phyloP scores from a whole-genome alignment of 1,139 yeast species.

The Scheffersomyces cryptocercus region DNA sequence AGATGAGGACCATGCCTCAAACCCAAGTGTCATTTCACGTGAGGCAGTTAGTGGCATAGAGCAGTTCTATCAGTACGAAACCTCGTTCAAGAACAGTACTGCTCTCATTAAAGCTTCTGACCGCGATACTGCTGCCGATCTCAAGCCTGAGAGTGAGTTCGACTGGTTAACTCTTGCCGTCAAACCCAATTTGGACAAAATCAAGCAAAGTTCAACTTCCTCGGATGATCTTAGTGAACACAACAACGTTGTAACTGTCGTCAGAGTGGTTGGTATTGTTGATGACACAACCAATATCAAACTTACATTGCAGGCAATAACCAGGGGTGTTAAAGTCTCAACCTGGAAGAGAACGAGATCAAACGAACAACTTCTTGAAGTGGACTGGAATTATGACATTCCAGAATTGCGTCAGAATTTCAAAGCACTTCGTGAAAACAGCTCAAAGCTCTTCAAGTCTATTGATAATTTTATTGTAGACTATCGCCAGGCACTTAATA shows the following conservation, averaged over 20 bases:
- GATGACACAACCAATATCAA: slow-evolving; percentile 48
- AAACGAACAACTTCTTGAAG: slow-evolving; percentile 31
- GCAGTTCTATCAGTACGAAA: slow-evolving; percentile 25
- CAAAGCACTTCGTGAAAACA: slow-evolving; percentile 23
- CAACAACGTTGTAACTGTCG: slow-evolving; percentile 43
- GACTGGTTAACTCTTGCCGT: slow-evolving; percentile 45
- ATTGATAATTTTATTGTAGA: slow-evolving; percentile 46
- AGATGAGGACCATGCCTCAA: slow-evolving; percentile 15
- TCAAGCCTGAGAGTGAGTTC: slow-evolving; percentile 21
- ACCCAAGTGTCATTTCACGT: slow-evolving; percentile 29
- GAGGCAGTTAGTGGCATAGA: slow-evolving; percentile 40
- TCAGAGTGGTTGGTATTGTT: slow-evolving; percentile 49
- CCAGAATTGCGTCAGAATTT: slow-evolving; percentile 21
- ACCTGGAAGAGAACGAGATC: slow-evolving; percentile 13
- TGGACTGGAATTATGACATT: slow-evolving; percentile 28
- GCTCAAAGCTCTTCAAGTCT: slow-evolving; percentile 33
- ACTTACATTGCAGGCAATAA: slow-evolving; percentile 55
- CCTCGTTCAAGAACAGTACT: slow-evolving; percentile 10
- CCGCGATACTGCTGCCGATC: slow-evolving; percentile 8
- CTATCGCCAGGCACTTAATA: slow-evolving; percentile 34
- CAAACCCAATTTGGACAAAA: slow-evolving; percentile 41
- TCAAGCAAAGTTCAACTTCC: slow-evolving; percentile 22
- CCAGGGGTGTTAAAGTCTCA: slow-evolving; percentile 38
- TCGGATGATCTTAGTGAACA: slow-evolving; percentile 11
- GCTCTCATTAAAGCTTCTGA: slow-evolving; percentile 1